These are phyloP conservation scores for Venturia pyrina DNA, from an alignment of 2,329 filamentous ascomycete genomes.

Conservation along the genomic window DNA sequence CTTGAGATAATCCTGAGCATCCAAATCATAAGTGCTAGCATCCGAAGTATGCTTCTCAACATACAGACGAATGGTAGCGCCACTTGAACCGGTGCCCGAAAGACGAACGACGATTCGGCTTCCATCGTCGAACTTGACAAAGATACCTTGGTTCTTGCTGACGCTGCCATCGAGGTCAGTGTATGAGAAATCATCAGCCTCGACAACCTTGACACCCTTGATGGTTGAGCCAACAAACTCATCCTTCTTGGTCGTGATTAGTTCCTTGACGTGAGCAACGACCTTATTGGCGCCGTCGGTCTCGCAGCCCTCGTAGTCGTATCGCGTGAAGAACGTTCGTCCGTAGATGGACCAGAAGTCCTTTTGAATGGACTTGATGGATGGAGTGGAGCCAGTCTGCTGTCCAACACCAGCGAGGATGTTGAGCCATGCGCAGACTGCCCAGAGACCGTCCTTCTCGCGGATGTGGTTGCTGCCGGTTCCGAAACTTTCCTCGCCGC, in stretches of 20 bases:
- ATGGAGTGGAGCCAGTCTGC: conserved; percentile 69
- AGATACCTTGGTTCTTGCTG: conserved; percentile 91
- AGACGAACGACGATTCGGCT: conserved; percentile 91
- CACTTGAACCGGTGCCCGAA: conserved; percentile 88
- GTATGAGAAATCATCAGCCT: conserved; percentile 95
- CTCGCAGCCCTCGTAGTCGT: conserved; percentile 96
- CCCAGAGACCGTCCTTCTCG: conserved; percentile 98
- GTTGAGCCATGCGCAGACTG: conserved; percentile 94
- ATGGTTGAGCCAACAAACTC: conserved; percentile 80
- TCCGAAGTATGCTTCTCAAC: conserved; percentile 92
- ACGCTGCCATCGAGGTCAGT: conserved; percentile 97
- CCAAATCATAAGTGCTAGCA: conserved; percentile 62
- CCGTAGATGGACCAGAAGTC: conserved; percentile 97
- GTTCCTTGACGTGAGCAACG: conserved; percentile 65
- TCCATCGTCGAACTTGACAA: conserved; percentile 85
- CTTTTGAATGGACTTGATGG: conserved; percentile 90
- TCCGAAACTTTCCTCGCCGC: conserved; percentile 95
- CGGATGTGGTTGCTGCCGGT: conserved; percentile 98
- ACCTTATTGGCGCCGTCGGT: conserved; percentile 85
- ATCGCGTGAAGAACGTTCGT: conserved; percentile 97
- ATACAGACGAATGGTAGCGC: conserved; percentile 93
- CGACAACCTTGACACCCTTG: conserved; percentile 70
- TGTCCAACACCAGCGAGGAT: conserved; percentile 92
- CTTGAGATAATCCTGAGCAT: conserved; percentile 90
- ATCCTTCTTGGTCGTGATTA: conserved; percentile 57